phyloP scores from a whole-genome alignment of 2,329 filamentous ascomycete species.

The Emergomyces pasteurianus region DNA sequence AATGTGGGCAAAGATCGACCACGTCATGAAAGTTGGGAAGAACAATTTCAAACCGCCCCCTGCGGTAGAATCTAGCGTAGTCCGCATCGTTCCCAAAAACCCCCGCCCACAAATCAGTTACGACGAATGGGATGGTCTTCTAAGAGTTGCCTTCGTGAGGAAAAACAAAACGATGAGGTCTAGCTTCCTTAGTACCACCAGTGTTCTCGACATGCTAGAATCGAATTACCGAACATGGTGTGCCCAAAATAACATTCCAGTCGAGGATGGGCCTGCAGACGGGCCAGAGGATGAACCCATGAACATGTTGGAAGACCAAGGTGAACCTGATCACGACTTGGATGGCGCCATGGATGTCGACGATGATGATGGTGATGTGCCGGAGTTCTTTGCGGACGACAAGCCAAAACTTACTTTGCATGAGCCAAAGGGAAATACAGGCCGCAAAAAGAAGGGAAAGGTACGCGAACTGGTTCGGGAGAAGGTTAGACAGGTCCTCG shows the following conservation, averaged over 20 bases:
- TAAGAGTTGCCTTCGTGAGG: constrained; percentile 69
- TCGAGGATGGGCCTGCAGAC: constrained; percentile 53
- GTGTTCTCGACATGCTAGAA: constrained; percentile 72
- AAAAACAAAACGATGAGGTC: constrained; percentile 86
- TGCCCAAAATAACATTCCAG: constrained; percentile 65
- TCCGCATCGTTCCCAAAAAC: constrained; percentile 76
- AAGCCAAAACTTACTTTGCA: constrained; percentile 28
- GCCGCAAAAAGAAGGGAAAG: constrained; percentile 61
- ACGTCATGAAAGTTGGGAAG: constrained; percentile 84
- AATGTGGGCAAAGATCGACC: constrained; percentile 65
- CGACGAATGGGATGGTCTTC: constrained; percentile 86
- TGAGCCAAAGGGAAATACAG: constrained; percentile 43
- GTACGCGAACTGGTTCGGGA: constrained; percentile 69
- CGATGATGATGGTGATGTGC: constrained; percentile 53
- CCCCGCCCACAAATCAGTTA: constrained; percentile 81
- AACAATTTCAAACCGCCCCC: constrained; percentile 96
- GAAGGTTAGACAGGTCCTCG: constrained; percentile 77
- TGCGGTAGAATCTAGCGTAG: constrained; percentile 81
- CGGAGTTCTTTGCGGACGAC: constrained; percentile 68
- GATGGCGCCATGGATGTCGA: constrained; percentile 40
- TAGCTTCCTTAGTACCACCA: constrained; percentile 66
- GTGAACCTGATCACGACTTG: constrained; percentile 35
- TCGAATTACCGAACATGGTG: constrained; percentile 85
- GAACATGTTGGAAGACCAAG: constrained; percentile 22
- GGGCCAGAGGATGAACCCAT: constrained; percentile 23